Base-by-base conservation (phyloP, 2,329 filamentous ascomycete species). In the Furcasterigmium sp. region DNA sequence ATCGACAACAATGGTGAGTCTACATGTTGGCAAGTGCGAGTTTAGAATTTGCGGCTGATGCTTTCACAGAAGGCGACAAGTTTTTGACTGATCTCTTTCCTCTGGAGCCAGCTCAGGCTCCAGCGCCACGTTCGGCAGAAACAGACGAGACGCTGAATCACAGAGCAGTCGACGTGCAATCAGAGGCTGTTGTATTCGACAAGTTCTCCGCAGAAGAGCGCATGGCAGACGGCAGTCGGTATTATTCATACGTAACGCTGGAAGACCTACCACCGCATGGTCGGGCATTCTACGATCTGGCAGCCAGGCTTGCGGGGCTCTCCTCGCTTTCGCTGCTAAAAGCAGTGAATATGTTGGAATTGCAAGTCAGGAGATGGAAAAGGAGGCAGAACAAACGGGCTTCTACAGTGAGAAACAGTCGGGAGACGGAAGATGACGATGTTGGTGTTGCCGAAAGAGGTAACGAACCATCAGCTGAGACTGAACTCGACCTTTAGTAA, bases 281-380 rank as follows among this genome's bases (percentile, higher is more conserved):
- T 3, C 53, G 47, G 29, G 44, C 48, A 5, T 53, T 69, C 26
- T 69, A 66, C 34, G 48, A 49, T 43, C 56, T 55, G 38, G 56
- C 59, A 34, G 55, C 63, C 66, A n/a, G 21, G 23, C 29, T 53
- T n/a, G 53, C 59, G 8, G 65, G 63, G 5, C 44, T 65, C 8
- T 56, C 64, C 4, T 49, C 66, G 5, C 55, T 61, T 6, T 57
- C 60, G 25, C 50, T 61, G 14, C 55, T 64, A 3, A 53, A 58
- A 20, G 63, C 63, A 20, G 60, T 68, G 8, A 65, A 67, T 46
- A 65, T 61, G 57, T 46, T 67, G 25, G 66, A 69, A 42, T 56
- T 57, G 15, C 53, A 53, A 9, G 56, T 68, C n/a, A 44, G 60
- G 1, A 42, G 45, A 17, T 67, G 62, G 64, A 64, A 67, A 39